A percentile compares a stretch with the other conserved stretches of the same genome.
Conservation (phyloP, 2,329 filamentous ascomycete genomes). For the Cyanodermella asteris region DNA sequence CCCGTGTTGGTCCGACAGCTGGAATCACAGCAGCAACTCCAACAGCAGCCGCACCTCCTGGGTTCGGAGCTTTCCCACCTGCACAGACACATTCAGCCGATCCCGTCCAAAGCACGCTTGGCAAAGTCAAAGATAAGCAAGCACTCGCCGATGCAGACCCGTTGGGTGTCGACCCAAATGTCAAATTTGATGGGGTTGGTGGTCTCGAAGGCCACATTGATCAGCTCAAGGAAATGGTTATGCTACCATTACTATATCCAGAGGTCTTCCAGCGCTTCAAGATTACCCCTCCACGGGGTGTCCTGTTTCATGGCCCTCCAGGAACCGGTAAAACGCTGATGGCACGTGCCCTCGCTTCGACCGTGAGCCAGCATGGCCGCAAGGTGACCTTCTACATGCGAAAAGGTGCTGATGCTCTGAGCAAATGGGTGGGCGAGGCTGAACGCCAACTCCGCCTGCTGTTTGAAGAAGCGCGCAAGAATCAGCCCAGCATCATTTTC, state of each 20-base stretch:
- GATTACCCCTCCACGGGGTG: constrained; percentile 81
- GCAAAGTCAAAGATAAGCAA: constrained; percentile 84
- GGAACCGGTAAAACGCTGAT: constrained; percentile 97
- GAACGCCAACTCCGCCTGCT: constrained; percentile 82
- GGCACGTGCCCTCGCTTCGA: constrained; percentile 77
- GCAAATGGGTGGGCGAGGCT: constrained; percentile 97
- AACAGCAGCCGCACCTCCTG: constrained; percentile 28
- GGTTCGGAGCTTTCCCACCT: constrained; percentile 29
- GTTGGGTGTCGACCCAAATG: constrained; percentile 73
- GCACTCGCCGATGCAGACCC: constrained; percentile 84
- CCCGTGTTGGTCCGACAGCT: constrained; percentile 18
- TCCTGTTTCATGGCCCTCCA: constrained; percentile 88
- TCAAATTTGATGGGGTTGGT: constrained; percentile 87
- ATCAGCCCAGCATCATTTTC: constrained; percentile 96
- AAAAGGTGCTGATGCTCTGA: constrained; percentile 89
- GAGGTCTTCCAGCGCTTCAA: constrained; percentile 83
- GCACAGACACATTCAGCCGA: constrained; percentile 34
- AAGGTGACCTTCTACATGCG: constrained; percentile 99
- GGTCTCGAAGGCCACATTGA: constrained; percentile 86
- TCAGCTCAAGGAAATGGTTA: constrained; percentile 96
- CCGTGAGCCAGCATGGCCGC: constrained; percentile 65
- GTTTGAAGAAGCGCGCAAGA: constrained; percentile 89
- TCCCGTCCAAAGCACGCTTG: constrained; percentile 50
- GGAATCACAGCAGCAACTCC: constrained; percentile 46
- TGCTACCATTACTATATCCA: constrained; percentile 78